These are phyloP conservation scores for Phytopythium oedochilum DNA, from an alignment of 352 stramenopile species.

Conservation along the genomic window DNA sequence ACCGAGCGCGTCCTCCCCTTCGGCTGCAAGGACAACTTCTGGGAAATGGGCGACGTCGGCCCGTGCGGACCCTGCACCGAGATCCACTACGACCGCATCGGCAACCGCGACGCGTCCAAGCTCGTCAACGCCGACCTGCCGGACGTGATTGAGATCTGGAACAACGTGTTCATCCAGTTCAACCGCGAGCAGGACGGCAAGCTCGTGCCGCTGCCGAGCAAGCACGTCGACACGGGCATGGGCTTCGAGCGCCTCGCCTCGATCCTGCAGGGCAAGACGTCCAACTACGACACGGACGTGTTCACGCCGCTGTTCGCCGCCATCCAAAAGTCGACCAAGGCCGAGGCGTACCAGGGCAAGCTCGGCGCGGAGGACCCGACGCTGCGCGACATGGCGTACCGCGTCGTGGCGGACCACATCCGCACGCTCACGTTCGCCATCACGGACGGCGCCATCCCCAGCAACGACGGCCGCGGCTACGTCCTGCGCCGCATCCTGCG, in stretches of 20 bases:
- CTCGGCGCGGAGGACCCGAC: conserved; percentile 53
- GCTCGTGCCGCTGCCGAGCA: conserved; percentile 86
- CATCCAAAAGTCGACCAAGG: conserved; percentile 86
- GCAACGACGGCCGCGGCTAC: conserved; percentile 95
- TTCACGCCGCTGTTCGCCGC: conserved; percentile 91
- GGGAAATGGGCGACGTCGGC: conserved; percentile 94
- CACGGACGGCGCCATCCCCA: conserved; percentile 95
- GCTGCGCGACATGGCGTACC: conserved; percentile 88
- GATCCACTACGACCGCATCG: conserved; percentile 89
- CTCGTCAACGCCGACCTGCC: conserved; percentile 67
- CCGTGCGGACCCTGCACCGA: conserved; percentile 93
- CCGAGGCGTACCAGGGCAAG: conserved; percentile 57
- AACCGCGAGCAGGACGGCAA: conserved; percentile 91
- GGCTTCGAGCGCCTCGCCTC: conserved; percentile 94
- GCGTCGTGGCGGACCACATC: conserved; percentile 96
- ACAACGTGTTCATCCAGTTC: conserved; percentile 99
- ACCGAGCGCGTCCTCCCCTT: conserved; percentile 91
- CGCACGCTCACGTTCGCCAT: conserved; percentile 94
- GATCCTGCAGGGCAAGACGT: conserved; percentile 93
- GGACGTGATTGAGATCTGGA: conserved; percentile 95
- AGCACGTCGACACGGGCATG: conserved; percentile 97
- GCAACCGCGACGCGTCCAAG: conserved; percentile 91
- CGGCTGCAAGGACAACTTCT: conserved; percentile 95
- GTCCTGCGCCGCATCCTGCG: conserved; percentile 93
- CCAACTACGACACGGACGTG: conserved; percentile 97